Evolutionary conservation across 176 grass and related monocot genomes (phyloP).

Genomic region (Pontederia paniculata): DNA sequence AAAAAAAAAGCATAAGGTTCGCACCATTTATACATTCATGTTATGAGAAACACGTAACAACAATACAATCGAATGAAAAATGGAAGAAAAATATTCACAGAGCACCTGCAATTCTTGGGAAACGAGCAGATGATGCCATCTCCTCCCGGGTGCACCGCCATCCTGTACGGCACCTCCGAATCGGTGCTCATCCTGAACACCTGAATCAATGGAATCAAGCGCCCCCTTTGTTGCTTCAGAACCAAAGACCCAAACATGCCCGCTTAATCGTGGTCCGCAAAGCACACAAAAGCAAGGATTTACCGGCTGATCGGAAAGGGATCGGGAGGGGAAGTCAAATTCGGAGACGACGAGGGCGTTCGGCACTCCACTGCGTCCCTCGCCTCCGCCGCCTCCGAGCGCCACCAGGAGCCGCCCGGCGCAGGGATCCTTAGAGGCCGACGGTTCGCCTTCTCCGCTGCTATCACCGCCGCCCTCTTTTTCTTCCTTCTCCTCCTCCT

Average conservation of each 20-base stretch:
- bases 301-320: conserved; percentile 54
- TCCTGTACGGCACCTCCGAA: conserved; percentile 68
- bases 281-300: background rate
- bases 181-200: conserved; percentile 47
- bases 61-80: background rate
- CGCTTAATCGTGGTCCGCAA: background rate
- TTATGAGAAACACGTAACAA: background rate
- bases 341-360: conserved; percentile 54
- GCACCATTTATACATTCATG: background rate
- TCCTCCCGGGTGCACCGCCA: conserved; percentile 71
- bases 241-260: conserved; percentile 10
- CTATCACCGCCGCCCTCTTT: background rate
- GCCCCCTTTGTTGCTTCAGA: background rate
- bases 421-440: background rate
- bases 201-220: conserved; percentile 23
- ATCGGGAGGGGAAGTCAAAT: conserved; percentile 21
- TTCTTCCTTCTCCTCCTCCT: background rate
- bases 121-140: conserved; percentile 63
- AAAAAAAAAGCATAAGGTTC: too few relatives aligned
- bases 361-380: conserved; percentile 70
- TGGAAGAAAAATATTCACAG: conserved; percentile 13
- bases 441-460: background rate
- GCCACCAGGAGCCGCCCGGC: conserved; percentile 21
- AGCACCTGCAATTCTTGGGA: conserved; percentile 67
- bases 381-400: conserved; percentile 68